Conservation (phyloP, 179 eudicot species). For the Patellifolia procumbens region DNA sequence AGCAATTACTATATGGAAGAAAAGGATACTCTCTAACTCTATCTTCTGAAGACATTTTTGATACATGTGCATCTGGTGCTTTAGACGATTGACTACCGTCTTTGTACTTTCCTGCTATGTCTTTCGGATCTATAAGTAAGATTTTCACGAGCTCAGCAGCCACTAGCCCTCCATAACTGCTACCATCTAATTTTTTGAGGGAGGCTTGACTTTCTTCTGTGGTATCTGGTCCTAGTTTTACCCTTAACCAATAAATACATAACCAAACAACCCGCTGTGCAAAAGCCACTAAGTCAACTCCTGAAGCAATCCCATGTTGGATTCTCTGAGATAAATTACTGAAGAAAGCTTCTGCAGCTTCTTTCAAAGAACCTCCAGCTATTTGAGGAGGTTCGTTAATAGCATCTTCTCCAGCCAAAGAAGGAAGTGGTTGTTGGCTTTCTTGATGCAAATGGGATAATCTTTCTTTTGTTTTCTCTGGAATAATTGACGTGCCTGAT, state of each 20-base stretch:
- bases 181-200: slow-evolving; percentile 34
- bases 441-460: slow-evolving; percentile 28
- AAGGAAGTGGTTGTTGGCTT: slow-evolving; percentile 41
- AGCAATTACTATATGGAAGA: background rate
- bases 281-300: slow-evolving; percentile 66
- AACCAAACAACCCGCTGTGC: slow-evolving; percentile 65
- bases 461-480: slow-evolving; percentile 31
- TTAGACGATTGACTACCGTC: slow-evolving; percentile 30
- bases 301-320: slow-evolving; percentile 66
- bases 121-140: slow-evolving; percentile 64
- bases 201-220: slow-evolving; percentile 36
- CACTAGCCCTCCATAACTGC: slow-evolving; percentile 36
- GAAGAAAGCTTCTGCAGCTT: slow-evolving; percentile 63
- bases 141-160: slow-evolving; percentile 44
- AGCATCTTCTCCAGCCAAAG: slow-evolving; percentile 22
- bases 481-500: slow-evolving; percentile 28
- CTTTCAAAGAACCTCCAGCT: slow-evolving; percentile 30
- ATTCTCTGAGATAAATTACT: slow-evolving; percentile 61
- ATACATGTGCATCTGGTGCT: slow-evolving; percentile 22
- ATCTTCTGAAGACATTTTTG: slow-evolving; percentile 32
- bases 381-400: slow-evolving; percentile 33
- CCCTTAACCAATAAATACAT: slow-evolving; percentile 58
- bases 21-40: slow-evolving; percentile 87
- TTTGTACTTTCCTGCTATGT: slow-evolving; percentile 47
- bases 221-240: slow-evolving; percentile 33